phyloP scores from a whole-genome alignment of 768 basidiomycete species.

The Mycena filopes region DNA sequence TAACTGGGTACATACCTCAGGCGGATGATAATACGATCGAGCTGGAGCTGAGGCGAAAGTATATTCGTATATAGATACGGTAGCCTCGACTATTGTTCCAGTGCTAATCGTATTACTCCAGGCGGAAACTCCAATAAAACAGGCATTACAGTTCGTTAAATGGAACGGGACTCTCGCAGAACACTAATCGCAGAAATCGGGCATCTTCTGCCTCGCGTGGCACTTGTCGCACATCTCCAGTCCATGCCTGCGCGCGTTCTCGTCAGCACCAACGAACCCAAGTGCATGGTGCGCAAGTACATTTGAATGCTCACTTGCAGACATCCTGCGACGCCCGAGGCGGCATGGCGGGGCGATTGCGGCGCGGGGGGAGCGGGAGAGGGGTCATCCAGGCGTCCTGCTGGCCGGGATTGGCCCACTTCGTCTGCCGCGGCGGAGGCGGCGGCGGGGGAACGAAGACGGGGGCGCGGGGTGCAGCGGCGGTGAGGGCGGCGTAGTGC shows the following conservation, averaged over 20 bases:
- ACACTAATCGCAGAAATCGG: too few species aligned
- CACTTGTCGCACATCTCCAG: too few species aligned
- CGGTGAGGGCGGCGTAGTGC: neutral
- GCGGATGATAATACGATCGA: constrained; percentile 21
- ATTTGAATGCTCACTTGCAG: neutral
- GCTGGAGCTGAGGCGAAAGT: constrained; percentile 19
- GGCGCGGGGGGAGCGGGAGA: neutral
- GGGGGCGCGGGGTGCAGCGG: neutral
- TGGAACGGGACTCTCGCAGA: too few species aligned
- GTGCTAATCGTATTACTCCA: neutral
- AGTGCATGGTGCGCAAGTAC: neutral
- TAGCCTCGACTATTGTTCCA: too few species aligned
- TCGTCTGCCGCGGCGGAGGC: neutral
- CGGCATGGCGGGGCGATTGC: neutral
- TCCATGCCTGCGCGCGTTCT: too few species aligned
- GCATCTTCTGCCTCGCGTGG: too few species aligned
- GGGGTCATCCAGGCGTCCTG: constrained; percentile 6
- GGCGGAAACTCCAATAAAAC: neutral
- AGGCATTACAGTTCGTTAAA: too few species aligned
- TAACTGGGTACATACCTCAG: neutral
- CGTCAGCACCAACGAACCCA: too few species aligned
- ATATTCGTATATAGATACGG: constrained; percentile 20
- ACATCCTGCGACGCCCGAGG: neutral
- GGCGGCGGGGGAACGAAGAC: neutral
- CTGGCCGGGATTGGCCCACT: constrained; percentile 3